Evolutionary conservation across 345 rosid genomes (phyloP).

Genomic region (Mallotus nudiflorus): DNA sequence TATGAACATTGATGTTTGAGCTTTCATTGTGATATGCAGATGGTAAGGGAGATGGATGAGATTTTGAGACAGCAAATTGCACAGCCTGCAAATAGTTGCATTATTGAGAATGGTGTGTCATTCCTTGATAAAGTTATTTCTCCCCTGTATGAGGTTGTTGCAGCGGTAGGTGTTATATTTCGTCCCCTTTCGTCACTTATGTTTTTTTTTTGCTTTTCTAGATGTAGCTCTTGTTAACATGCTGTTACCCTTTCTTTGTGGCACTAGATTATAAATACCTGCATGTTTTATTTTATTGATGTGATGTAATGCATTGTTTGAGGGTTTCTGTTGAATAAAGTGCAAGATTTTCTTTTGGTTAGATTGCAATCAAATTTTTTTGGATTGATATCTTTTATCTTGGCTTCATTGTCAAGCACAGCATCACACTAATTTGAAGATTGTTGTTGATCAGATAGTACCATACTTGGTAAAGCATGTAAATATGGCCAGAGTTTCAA

Average conservation of each 20-base stretch:
- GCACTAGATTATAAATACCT: background rate
- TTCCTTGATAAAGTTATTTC: conserved; percentile 79
- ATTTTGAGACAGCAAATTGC: conserved; percentile 68
- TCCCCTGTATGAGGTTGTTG: conserved; percentile 78
- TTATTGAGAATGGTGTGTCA: conserved; percentile 55
- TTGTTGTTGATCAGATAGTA: too few species aligned
- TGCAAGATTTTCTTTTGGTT: background rate
- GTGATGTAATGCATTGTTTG: background rate
- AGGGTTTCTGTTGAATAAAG: background rate
- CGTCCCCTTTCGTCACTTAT: too few species aligned
- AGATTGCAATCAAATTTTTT: too few species aligned
- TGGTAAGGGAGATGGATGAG: conserved; percentile 96
- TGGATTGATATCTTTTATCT: too few species aligned
- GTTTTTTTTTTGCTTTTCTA: background rate
- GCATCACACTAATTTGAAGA: background rate
- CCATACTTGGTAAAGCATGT: background rate
- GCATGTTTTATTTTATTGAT: too few species aligned
- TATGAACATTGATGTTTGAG: background rate
- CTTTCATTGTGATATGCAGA: conserved; percentile 42
- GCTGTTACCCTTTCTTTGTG: background rate
- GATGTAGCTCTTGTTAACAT: background rate
- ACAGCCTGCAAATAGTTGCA: conserved; percentile 80
- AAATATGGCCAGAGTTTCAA: background rate
- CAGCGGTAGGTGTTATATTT: conserved; percentile 64
- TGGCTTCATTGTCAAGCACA: background rate